Base-by-base conservation (phyloP, 805 yeast genomes). In the Kodamaea neixiangensis region DNA sequence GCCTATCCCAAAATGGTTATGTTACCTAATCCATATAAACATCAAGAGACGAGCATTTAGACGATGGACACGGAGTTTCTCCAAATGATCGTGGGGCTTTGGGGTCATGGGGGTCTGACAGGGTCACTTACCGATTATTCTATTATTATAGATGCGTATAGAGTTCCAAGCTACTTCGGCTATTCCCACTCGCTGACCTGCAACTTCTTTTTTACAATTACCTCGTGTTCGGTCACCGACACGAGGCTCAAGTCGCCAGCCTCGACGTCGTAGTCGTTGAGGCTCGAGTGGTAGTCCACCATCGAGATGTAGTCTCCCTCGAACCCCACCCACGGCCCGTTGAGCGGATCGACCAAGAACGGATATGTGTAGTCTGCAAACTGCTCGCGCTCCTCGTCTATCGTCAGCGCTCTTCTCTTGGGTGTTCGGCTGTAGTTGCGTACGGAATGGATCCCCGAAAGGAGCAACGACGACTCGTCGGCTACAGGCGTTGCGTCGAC, bases 291-390 rank as follows among this genome's bases (percentile, higher is more conserved):
- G 48, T 58, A 73, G 25, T 72, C 69, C 15, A 78, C 65, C 61
- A 69, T 67, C 43, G 77, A 74, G 10, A 80, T 69, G 48, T 65
- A 67, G 55, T 81, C 81, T 0, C 83, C 84, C 31, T 74, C 77
- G 56, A 81, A 81, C 9, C 83, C 85, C 19, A 80, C 67, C 79
- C 83, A 76, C 7, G 85, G 82, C 0, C 85, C 85, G 55, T 80
- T 72, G 50, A 80, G 60, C 5, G 76, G 73, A 50, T 79, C 79
- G 1, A 62, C 60, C 37, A 81, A 59, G 48, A 65, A 65, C 0
- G 86, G 86, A 57, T 79, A 77, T 1, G 77, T 72, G 59, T 81
- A 81, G 52, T 73, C 78, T 17, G 76, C 75, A 47, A 62, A 72
- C 50, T 72, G 77, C 56, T 81, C 86, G 47, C 85, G 58, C 52